Evolutionary conservation across 1,284 basidiomycete species (phyloP).

Genomic region (Cryptococcus sp.): DNA sequence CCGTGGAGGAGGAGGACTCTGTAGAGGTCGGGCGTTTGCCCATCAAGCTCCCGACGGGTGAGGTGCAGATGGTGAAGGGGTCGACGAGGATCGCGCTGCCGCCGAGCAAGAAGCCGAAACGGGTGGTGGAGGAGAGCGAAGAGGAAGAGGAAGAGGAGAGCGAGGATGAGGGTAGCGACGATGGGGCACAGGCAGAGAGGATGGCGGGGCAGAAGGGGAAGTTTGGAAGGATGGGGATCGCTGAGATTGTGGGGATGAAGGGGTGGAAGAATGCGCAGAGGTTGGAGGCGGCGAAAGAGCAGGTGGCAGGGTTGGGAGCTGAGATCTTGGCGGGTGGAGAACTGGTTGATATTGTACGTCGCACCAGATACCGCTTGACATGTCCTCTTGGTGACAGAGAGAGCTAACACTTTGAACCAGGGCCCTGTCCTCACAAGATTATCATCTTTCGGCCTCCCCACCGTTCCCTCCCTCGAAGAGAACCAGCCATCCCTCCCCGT

Average conservation of each 20-base stretch:
- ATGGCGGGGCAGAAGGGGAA: constrained; percentile 51
- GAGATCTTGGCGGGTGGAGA: constrained; percentile 74
- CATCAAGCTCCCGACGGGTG: constrained; percentile 77
- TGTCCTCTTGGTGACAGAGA: constrained; percentile 51
- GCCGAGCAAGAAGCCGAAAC: constrained; percentile 32
- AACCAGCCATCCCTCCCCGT: constrained; percentile 63
- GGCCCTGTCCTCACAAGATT: constrained; percentile 79
- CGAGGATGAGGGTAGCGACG: constrained; percentile 52
- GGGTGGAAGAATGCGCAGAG: constrained; percentile 61
- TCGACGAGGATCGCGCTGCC: constrained; percentile 52
- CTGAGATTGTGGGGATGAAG: constrained; percentile 62
- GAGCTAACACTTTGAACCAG: constrained; percentile 50
- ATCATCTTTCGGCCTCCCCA: constrained; percentile 72
- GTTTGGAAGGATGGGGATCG: constrained; percentile 74
- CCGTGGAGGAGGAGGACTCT: constrained; percentile 31
- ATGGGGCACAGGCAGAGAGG: constrained; percentile 47
- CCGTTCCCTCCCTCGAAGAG: constrained; percentile 65
- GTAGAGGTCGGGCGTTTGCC: constrained; percentile 66
- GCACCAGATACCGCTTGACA: constrained; percentile 56
- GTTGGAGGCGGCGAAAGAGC: constrained; percentile 78
- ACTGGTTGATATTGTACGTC: constrained; percentile 49
- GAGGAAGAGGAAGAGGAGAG: constrained; percentile 52
- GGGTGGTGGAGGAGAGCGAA: constrained; percentile 48
- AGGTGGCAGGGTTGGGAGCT: constrained; percentile 82
- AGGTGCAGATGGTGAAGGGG: constrained; percentile 56